Percentiles rank a stretch among this genome's conserved stretches.
phyloP scores from a whole-genome alignment of 768 basidiomycete species.

The Leucocoprinus sp. region DNA sequence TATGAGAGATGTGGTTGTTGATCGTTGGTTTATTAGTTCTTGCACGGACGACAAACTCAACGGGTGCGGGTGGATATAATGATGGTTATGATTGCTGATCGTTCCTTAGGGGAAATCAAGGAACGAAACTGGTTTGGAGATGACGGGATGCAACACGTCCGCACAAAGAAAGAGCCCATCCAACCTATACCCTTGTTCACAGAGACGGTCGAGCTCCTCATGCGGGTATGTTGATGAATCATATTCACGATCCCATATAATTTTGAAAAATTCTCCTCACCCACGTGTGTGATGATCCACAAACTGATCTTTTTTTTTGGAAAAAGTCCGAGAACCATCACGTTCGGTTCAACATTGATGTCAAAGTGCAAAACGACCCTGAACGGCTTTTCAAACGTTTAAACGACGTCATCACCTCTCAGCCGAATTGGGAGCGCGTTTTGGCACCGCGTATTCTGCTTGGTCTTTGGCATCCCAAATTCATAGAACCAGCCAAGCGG shows the following conservation, averaged over 20 bases:
- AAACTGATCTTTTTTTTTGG: too few species aligned
- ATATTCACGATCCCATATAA: too few species aligned
- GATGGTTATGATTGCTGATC: conserved; percentile 16
- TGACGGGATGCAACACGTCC: conserved; percentile 65
- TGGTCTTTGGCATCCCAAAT: conserved; percentile 89
- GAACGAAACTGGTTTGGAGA: conserved; percentile 65
- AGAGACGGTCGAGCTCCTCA: conserved; percentile 71
- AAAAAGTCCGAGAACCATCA: conserved; percentile 72
- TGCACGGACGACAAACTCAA: conserved; percentile 71
- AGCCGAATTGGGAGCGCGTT: conserved; percentile 62
- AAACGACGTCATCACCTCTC: conserved; percentile 52
- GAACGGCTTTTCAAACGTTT: conserved; percentile 74
- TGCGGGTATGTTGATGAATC: conserved; percentile 66
- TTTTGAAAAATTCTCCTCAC: too few species aligned
- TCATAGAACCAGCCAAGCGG: conserved; percentile 66
- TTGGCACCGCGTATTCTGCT: conserved; percentile 77
- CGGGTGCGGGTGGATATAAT: conserved; percentile 31
- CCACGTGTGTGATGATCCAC: too few species aligned
- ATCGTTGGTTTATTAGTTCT: conserved; percentile 35
- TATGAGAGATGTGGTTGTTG: conserved; percentile 8
- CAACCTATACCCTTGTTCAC: conserved; percentile 88
- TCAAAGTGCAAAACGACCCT: conserved; percentile 91
- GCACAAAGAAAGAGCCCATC: conserved; percentile 70
- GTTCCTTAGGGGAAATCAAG: conserved; percentile 49
- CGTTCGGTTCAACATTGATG: conserved; percentile 81